Evolutionary conservation across 2,329 filamentous ascomycete species (phyloP).

Genomic region (Sporothrix euskadiensis): DNA sequence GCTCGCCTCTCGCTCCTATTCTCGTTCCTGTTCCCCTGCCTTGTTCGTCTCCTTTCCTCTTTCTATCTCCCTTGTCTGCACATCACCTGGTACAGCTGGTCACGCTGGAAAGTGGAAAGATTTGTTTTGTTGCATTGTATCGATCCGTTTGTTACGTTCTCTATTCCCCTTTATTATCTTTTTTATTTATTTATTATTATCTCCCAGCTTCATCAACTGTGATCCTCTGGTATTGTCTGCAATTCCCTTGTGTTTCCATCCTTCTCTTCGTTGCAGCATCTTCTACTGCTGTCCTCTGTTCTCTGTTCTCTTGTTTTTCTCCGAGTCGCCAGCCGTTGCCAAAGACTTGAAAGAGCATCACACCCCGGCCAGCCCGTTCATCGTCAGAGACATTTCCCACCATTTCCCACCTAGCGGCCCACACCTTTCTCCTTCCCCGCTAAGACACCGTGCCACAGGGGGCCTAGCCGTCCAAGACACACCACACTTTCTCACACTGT

Average conservation of each 20-base stretch:
- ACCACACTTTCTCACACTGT: background rate
- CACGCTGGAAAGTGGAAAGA: background rate
- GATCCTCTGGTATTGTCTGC: background rate
- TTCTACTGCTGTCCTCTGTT: background rate
- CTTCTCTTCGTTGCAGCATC: background rate
- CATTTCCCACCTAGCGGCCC: background rate
- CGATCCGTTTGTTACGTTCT: background rate
- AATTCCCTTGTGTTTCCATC: constrained; percentile 4
- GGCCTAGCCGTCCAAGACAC: constrained; percentile 15
- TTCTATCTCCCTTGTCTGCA: constrained; percentile 1
- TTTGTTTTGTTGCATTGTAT: background rate
- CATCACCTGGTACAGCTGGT: constrained; percentile 11
- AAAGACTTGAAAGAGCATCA: background rate
- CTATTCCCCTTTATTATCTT: background rate
- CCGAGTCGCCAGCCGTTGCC: constrained; percentile 3
- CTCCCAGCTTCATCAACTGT: background rate
- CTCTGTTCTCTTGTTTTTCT: background rate
- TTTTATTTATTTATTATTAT: background rate
- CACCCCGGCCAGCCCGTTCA: constrained; percentile 5
- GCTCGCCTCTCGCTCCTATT: background rate
- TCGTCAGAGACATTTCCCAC: constrained; percentile 11
- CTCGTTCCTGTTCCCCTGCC: background rate
- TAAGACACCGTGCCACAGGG: constrained; percentile 14
- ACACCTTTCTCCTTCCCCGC: constrained; percentile 3
- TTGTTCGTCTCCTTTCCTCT: background rate